A percentile compares a stretch with the other conserved stretches of the same genome.
Conservation (phyloP, 2,329 filamentous ascomycete genomes). For the Verticillium isaacii region DNA sequence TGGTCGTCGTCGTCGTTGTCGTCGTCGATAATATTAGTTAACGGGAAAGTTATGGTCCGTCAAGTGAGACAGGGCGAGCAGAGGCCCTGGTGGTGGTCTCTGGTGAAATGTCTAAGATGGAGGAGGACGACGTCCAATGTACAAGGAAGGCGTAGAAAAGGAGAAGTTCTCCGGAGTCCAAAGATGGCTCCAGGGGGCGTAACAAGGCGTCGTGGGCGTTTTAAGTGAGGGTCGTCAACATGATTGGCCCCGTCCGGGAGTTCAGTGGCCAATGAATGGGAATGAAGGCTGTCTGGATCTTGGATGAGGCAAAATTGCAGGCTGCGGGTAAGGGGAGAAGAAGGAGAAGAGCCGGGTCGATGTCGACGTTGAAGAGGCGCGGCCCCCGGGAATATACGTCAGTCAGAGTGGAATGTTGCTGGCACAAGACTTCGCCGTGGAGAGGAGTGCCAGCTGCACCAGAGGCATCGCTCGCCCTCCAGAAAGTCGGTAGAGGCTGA, state of each 20-base stretch:
- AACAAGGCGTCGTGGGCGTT: constrained; percentile 33
- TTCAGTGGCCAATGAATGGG: constrained; percentile 35
- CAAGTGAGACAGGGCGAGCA: background rate
- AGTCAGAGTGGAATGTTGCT: constrained; percentile 32
- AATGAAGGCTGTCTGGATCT: constrained; percentile 14
- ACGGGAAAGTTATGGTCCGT: background rate
- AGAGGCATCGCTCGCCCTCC: constrained; percentile 31
- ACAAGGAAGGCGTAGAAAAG: constrained; percentile 18
- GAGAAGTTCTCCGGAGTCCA: constrained; percentile 24
- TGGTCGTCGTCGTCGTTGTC: background rate
- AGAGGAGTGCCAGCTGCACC: constrained; percentile 25
- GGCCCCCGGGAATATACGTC: constrained; percentile 28
- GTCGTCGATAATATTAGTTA: background rate
- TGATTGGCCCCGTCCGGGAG: constrained; percentile 36
- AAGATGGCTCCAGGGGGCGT: constrained; percentile 15
- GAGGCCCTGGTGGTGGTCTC: background rate
- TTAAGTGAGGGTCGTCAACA: constrained; percentile 31
- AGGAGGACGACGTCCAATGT: constrained; percentile 5
- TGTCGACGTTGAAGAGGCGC: background rate
- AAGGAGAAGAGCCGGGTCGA: background rate
- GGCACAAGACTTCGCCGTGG: constrained; percentile 14
- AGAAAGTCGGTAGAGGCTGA: constrained; percentile 21
- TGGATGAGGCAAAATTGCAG: constrained; percentile 6
- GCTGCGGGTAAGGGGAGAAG: background rate
- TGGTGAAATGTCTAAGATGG: background rate